A percentile compares a stretch with the other conserved stretches of the same genome.
Conservation (phyloP, 2,329 filamentous ascomycete genomes). For the Penicillium sp. region DNA sequence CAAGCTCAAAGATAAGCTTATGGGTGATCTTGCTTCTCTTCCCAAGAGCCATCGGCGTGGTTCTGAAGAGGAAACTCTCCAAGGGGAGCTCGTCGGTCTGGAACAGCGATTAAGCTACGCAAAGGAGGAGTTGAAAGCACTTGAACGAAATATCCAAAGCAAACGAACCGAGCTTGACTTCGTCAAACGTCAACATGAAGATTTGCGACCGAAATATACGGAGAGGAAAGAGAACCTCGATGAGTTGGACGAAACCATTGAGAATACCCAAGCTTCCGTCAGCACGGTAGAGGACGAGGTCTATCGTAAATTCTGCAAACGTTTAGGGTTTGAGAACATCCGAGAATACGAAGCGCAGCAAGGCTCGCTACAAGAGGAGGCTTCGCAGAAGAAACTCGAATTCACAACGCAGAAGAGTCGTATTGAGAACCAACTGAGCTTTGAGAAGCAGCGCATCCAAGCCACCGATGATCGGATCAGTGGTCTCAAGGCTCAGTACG, state of each 20-base stretch:
- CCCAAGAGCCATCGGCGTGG: conserved; percentile 72
- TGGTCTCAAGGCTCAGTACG: conserved; percentile 59
- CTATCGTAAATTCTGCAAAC: conserved; percentile 77
- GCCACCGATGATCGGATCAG: conserved; percentile 64
- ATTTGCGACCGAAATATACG: conserved; percentile 70
- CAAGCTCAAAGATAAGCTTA: conserved; percentile 66
- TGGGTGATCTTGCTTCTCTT: conserved; percentile 70
- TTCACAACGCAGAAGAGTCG: conserved; percentile 72
- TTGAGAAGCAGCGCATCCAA: conserved; percentile 65
- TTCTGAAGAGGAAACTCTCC: conserved; percentile 71
- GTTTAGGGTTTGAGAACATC: conserved; percentile 81
- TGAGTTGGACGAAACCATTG: conserved; percentile 52
- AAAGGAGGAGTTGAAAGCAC: conserved; percentile 68
- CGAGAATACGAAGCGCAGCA: conserved; percentile 91
- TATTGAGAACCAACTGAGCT: conserved; percentile 55
- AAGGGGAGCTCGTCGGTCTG: conserved; percentile 71
- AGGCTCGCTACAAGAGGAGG: conserved; percentile 85
- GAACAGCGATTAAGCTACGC: conserved; percentile 68
- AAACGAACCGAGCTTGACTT: conserved; percentile 76
- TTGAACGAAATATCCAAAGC: conserved; percentile 76
- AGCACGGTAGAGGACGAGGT: conserved; percentile 80
- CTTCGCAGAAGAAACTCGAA: conserved; percentile 75
- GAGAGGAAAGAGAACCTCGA: conserved; percentile 66
- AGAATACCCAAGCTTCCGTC: conserved; percentile 58
- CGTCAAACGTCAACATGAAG: conserved; percentile 64